Evolutionary conservation across 2,329 filamentous ascomycete species (phyloP).

Genomic region (Colletotrichum sp.): DNA sequence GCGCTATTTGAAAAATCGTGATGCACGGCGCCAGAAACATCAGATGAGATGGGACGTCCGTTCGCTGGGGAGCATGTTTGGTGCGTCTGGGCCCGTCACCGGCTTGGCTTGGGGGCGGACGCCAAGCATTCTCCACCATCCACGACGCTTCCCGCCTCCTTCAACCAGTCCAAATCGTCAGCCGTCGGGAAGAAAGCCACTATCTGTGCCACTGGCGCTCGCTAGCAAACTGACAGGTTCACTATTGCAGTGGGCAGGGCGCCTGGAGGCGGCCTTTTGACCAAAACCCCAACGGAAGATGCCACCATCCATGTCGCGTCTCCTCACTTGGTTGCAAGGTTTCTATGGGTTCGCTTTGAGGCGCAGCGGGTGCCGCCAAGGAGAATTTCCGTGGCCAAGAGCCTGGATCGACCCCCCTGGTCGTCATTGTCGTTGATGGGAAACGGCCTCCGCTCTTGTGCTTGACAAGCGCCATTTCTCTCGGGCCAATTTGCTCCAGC

Average conservation of each 20-base stretch:
- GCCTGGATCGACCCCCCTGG: background rate
- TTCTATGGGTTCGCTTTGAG: background rate
- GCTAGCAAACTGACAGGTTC: background rate
- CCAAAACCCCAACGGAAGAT: background rate
- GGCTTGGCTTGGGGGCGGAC: background rate
- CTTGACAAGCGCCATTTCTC: conserved; percentile 11
- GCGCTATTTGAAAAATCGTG: background rate
- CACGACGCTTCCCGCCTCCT: background rate
- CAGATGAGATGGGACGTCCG: background rate
- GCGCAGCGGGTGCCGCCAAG: conserved; percentile 15
- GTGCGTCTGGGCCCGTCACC: background rate
- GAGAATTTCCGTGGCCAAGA: background rate
- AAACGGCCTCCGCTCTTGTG: conserved; percentile 3
- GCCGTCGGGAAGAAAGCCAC: background rate
- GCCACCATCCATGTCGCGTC: background rate
- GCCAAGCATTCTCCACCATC: background rate
- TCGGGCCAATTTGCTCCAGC: background rate
- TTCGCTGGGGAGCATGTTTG: background rate
- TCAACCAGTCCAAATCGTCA: background rate
- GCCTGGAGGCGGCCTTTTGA: background rate
- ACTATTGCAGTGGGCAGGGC: background rate
- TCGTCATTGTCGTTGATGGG: background rate
- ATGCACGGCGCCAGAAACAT: background rate
- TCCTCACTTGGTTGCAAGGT: background rate
- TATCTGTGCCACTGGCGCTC: background rate